Base-by-base conservation (phyloP, 495 filamentous ascomycete genomes). In the Hypoxylon fuscum region DNA sequence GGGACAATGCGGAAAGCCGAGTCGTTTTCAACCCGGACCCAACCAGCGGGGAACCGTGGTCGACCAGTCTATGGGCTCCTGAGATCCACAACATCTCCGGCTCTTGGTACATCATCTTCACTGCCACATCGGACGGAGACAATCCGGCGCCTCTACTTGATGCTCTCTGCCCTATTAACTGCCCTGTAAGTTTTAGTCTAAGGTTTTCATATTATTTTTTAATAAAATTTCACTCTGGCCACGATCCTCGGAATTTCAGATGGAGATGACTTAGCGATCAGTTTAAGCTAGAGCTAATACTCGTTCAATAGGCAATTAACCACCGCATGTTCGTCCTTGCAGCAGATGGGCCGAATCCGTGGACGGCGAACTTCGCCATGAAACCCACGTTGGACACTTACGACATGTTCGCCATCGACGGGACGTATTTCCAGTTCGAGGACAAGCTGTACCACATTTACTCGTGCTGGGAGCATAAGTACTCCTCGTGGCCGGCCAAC, bases 21-120 rank as follows among this genome's bases (percentile, higher is more conserved):
- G 55, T 71, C 41, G 62, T 77, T 31, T 79, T 81, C 45, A 69
- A 69, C 11, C 69, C 69, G 14, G 56, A 71, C 29, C 72, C 74
- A 6, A 70, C 70, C 0, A 66, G 64, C 41, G 76, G 74, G 34
- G 61, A 69, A 25, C 73, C 75, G 15, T 79, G 77, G 70, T 75
- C 76, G 11, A 77, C 71, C n/a, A 73, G 78, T 43, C 41, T 81
- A 1, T 81, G 79, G 80, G 78, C 79, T 15, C 79, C 79, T 10
- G 80, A 83, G 58, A 68, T 83, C 8, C 79, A 83, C 55, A 66
- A 73, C 12, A 72, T 83, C 11, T 64, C 69, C 23, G 72, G 68
- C 15, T 71, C 52, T 10, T 83, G 80, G 80, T 82, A 83, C 56
- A 72, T 81, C 55, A 81, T 83, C 46, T 83, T 82, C 64, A 81